phyloP scores from a whole-genome alignment of 2,329 filamentous ascomycete genomes.

The Colletotrichum sp. region DNA sequence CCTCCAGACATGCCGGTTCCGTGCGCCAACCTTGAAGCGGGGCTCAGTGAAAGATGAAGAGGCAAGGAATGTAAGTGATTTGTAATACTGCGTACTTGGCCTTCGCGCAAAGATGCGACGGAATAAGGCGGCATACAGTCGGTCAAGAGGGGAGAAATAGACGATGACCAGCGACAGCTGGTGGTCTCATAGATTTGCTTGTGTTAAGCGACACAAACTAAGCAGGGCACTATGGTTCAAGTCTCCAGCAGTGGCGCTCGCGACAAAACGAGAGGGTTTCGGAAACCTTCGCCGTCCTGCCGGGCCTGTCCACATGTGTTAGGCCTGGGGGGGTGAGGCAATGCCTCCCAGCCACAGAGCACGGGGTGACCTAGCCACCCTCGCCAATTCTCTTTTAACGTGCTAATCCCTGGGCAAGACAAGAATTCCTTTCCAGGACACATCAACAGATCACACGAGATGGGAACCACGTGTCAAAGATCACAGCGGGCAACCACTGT shows the following conservation, averaged over 20 bases:
- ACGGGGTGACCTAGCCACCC: background rate
- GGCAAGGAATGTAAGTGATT: background rate
- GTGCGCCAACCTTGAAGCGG: background rate
- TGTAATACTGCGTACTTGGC: background rate
- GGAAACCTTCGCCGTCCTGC: background rate
- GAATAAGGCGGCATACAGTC: background rate
- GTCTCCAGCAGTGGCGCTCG: background rate
- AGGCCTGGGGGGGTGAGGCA: background rate
- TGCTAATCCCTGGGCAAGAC: background rate
- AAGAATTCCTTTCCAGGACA: background rate
- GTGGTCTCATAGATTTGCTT: background rate
- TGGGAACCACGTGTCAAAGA: background rate
- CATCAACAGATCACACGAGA: background rate
- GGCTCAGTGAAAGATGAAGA: background rate
- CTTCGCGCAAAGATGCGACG: background rate
- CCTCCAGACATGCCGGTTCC: background rate
- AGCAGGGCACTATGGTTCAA: background rate
- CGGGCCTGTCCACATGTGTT: background rate
- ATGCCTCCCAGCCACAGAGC: background rate
- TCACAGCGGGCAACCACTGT: background rate
- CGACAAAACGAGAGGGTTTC: background rate
- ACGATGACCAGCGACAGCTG: background rate
- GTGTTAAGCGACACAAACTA: background rate
- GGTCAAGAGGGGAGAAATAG: background rate
- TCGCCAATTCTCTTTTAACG: background rate